Evolutionary conservation across 352 stramenopile species (phyloP).

Genomic region (Phytophthora uliginosa): DNA sequence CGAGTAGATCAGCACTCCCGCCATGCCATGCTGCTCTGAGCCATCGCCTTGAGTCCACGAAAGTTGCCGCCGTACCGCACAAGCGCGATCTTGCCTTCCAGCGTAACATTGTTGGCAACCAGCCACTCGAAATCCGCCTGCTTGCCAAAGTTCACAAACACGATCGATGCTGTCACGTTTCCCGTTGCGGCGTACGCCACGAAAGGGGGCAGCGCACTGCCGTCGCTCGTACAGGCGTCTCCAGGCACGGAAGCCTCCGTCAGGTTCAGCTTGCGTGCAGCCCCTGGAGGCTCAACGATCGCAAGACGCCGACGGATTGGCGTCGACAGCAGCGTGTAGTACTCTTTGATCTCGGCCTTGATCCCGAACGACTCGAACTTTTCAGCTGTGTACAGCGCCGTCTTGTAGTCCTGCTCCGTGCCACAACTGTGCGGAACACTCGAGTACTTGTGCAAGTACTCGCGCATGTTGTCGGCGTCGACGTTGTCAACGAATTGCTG

Average conservation of each 20-base stretch:
- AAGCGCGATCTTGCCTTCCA: constrained; percentile 75
- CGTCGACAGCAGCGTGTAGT: constrained; percentile 81
- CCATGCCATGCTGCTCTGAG: constrained; percentile 65
- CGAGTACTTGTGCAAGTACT: constrained; percentile 60
- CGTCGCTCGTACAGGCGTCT: constrained; percentile 64
- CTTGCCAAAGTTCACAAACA: constrained; percentile 91
- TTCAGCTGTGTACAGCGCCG: constrained; percentile 27
- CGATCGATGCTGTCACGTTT: constrained; percentile 64
- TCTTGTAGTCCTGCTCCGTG: constrained; percentile 36
- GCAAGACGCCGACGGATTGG: constrained; percentile 50
- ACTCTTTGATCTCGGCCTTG: constrained; percentile 65
- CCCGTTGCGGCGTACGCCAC: constrained; percentile 83
- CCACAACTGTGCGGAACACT: constrained; percentile 31
- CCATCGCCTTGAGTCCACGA: constrained; percentile 72
- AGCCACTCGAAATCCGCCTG: constrained; percentile 79
- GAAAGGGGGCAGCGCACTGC: constrained; percentile 75
- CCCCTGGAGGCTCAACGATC: constrained; percentile 47
- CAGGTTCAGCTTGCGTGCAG: constrained; percentile 51
- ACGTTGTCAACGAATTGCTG: constrained; percentile 39
- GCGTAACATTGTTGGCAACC: constrained; percentile 46
- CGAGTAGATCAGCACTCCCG: constrained; percentile 77
- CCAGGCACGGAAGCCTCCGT: constrained; percentile 67
- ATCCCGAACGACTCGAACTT: constrained; percentile 46
- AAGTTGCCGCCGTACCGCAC: constrained; percentile 73
- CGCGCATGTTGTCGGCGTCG: constrained; percentile 36